These are phyloP conservation scores for Stachybotrys chartarum DNA, from an alignment of 2,329 filamentous ascomycete species.

Conservation along the genomic window DNA sequence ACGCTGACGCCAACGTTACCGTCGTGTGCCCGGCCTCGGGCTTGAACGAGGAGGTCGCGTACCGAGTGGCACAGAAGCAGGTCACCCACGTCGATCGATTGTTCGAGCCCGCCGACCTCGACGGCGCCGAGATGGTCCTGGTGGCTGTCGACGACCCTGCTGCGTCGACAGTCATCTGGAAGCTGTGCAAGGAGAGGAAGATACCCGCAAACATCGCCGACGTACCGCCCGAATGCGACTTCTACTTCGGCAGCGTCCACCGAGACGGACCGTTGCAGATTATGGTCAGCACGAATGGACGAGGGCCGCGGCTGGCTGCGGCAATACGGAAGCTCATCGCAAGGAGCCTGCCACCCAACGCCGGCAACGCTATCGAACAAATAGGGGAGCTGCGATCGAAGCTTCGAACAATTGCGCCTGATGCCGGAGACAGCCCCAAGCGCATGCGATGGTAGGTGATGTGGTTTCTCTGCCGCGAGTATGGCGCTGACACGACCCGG, in stretches of 20 bases:
- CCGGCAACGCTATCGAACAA: slow-evolving; percentile 77
- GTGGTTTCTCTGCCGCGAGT: neutral
- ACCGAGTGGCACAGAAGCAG: slow-evolving; percentile 68
- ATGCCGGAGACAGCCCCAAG: slow-evolving; percentile 67
- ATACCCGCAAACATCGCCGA: slow-evolving; percentile 95
- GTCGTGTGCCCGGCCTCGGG: slow-evolving; percentile 75
- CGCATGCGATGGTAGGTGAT: slow-evolving; percentile 75
- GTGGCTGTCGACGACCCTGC: slow-evolving; percentile 89
- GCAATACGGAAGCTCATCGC: slow-evolving; percentile 81
- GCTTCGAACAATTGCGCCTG: slow-evolving; percentile 70
- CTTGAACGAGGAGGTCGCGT: slow-evolving; percentile 81
- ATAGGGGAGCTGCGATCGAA: slow-evolving; percentile 75
- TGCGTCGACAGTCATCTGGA: slow-evolving; percentile 87
- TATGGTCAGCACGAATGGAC: slow-evolving; percentile 98
- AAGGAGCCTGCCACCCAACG: slow-evolving; percentile 64
- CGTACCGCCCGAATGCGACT: slow-evolving; percentile 93
- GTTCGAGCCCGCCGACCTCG: slow-evolving; percentile 82
- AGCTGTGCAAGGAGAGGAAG: slow-evolving; percentile 76
- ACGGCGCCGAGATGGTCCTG: slow-evolving; percentile 78
- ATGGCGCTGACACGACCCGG: neutral
- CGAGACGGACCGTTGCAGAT: slow-evolving; percentile 92
- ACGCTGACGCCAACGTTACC: slow-evolving; percentile 86
- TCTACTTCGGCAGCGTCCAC: slow-evolving; percentile 96
- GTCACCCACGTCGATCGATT: slow-evolving; percentile 74
- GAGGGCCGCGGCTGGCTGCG: slow-evolving; percentile 84